Base-by-base conservation (phyloP, 2,329 filamentous ascomycete species). In the Penicillium sp. region DNA sequence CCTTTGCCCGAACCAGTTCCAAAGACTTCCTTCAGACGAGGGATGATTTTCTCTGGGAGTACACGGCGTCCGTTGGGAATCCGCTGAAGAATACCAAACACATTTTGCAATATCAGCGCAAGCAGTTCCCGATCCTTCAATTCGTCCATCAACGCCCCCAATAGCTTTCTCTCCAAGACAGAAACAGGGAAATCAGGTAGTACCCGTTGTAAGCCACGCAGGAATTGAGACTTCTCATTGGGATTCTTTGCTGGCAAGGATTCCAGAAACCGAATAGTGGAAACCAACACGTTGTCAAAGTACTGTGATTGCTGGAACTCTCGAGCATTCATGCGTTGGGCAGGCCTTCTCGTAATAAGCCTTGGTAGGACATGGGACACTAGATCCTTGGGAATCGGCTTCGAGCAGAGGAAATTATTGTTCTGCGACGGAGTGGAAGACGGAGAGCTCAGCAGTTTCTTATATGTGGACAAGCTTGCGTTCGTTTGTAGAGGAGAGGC, bases 221-320 rank as follows among this genome's bases (percentile, higher is more conserved):
- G 81, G 66, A 98, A 98, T 51, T 89, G 84, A 6, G 85, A 79
- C 67, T 98, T 98, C 64, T 98, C 93, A 54, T 82, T 87, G 0
- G 87, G 79, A 1, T 89, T 95, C 72, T 98, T 98, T 31, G 88
- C 87, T 0, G 93, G 91, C 52, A 98, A 81, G 0, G 84, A 80
- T 61, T 98, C 93, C 24, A 98, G 75, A 64, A 98, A 98, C 12
- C 93, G 87, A 54, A 98, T 95, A 0, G 93, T 96, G 0, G 90
- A 95, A 21, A 98, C 88, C 4, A 98, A 76, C 40, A 97, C 87
- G 62, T 97, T 98, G 70, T 98, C 89, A 65, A 98, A 98, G 66
- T 94, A 98, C 57, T 88, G 84, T 62, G 89, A 94, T 67, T 96
- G 82, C 64, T 98, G 93, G 59, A 98, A 97, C 61, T 95, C 91